phyloP scores from a whole-genome alignment of 768 basidiomycete genomes.

The Chalciporus sphaerocephalus region DNA sequence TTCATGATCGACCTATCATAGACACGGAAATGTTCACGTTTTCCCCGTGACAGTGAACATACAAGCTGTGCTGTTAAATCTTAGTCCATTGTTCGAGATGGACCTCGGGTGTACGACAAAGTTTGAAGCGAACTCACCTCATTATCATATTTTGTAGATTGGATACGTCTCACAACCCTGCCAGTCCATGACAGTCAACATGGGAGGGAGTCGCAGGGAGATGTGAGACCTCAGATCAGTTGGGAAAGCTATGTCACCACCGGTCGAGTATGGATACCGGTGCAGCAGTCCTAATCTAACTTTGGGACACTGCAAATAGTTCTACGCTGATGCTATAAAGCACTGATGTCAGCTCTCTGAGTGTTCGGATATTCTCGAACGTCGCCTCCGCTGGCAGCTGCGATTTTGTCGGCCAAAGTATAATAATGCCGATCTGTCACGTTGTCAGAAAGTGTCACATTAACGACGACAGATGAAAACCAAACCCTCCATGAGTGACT shows the following conservation, averaged over 20 bases:
- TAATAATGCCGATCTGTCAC: conserved; percentile 2
- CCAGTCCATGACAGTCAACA: background rate
- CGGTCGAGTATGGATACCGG: conserved; percentile 7
- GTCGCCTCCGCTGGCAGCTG: background rate
- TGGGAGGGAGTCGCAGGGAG: background rate
- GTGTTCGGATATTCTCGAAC: background rate
- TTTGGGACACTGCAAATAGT: conserved; percentile 4
- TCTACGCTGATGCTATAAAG: conserved; percentile 6
- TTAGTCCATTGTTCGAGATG: background rate
- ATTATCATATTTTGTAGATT: conserved; percentile 3
- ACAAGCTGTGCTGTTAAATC: background rate
- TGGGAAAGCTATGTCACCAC: background rate
- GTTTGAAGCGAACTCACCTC: background rate
- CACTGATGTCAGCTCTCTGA: background rate
- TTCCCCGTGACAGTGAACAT: background rate
- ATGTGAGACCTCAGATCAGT: conserved; percentile 1
- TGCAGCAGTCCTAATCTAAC: background rate
- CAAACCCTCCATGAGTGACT: conserved; percentile 3
- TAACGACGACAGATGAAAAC: conserved; percentile 6
- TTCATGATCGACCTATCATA: conserved; percentile 23
- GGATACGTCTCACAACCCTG: background rate
- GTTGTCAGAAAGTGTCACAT: conserved; percentile 4
- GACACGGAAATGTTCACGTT: background rate
- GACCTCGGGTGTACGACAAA: no score
- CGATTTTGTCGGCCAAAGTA: background rate